Base-by-base conservation (phyloP, 1,284 basidiomycete species). In the Tilletia caries region DNA sequence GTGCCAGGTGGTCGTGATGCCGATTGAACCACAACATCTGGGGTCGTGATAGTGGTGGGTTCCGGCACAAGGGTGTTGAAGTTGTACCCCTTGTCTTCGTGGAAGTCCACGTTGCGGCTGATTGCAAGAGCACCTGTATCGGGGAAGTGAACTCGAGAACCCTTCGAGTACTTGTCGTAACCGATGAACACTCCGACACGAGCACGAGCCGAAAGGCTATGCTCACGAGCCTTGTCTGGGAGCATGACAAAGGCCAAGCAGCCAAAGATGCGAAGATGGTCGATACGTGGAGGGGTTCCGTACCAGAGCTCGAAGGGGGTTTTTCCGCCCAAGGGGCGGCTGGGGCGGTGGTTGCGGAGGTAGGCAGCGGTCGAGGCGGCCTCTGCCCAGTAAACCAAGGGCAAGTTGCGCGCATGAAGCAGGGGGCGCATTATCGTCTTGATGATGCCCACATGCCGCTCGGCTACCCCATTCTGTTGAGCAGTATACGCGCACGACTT, bases 381-480 rank as follows among this genome's bases (percentile, higher is more conserved):
- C 20, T 66, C 41, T 12, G 64, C 32, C 43, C 64, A 66, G 44
- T 37, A 48, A 3, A 10, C n/a, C n/a, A 32, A 10, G 20, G 64
- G 64, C 18, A 48, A 15, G 2, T 66, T 5, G 25, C 32, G 12
- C 3, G 12, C 27, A 27, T 46, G 64, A 15, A 66, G 29, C 23
- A 66, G 37, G 25, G 43, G 29, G 12, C 64, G 64, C 43, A 41
- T 32, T 4, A 48, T 46, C 12, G 20, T 5, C 29, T 33, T 2
- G 44, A 66, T 44, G 25, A 46, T 41, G n/a, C 44, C 43, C 6
- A 29, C 3, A 23, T 29, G 27, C 25, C 64, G 64, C 44, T 66
- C 64, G 29, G 64, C 64, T n/a, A 66, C 64, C 34, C 43, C 64
- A n/a, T 66, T 66, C 29, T 37, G 37, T 32, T 64, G 62, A 2